Evolutionary conservation across 2,329 filamentous ascomycete species (phyloP), one percentile per base, ranked within the genome.

Genomic region (Bipolaris sorokiniana): DNA sequence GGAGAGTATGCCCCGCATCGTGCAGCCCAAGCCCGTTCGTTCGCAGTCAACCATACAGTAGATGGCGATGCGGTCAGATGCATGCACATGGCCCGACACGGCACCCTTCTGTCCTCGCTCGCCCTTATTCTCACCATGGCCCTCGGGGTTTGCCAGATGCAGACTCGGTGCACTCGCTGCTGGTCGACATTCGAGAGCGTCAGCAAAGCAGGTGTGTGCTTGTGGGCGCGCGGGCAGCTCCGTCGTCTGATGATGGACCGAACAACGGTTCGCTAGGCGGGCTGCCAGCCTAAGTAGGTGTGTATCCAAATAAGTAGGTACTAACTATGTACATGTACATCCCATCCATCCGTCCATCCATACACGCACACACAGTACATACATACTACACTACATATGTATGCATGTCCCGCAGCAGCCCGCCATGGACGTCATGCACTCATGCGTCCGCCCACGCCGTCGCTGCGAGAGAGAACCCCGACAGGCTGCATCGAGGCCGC

Each of bases 61-160:
- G 23, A 26, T 47, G 53, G 42, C 46, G 36, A 53, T 48, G 44
- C 40, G 42, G 54, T 46, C 54, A 54, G 31, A 34, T 26, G 23
- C 23, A 26, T 44, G 44, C 7, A 7, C 23, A 26, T 44, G 44
- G 71, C 66, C 64, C 67, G 65, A 66, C 66, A 61, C 62, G 62
- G 57, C 63, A 68, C 66, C 54, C 60, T 62, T 52, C 54, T 48
- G 28, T 37, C 50, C 50, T 54, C 57, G 50, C 69, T 65, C 71
- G 65, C 66, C 26, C 26, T 26, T 5, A 28, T 28, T 9, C 26
- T 28, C 26, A 3, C 26, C 26, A 28, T 28, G 26, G 7, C 26
- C 26, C 7, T 3, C 26, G 26, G 26, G 7, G 10, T 28, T 9
- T 10, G 26, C 7, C 9, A 28, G n/a, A n/a, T n/a, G n/a, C n/a